Percentiles rank a stretch among this genome's conserved stretches.
Conservation (phyloP, 768 basidiomycete species). For the Thelephora aurantiotincta region DNA sequence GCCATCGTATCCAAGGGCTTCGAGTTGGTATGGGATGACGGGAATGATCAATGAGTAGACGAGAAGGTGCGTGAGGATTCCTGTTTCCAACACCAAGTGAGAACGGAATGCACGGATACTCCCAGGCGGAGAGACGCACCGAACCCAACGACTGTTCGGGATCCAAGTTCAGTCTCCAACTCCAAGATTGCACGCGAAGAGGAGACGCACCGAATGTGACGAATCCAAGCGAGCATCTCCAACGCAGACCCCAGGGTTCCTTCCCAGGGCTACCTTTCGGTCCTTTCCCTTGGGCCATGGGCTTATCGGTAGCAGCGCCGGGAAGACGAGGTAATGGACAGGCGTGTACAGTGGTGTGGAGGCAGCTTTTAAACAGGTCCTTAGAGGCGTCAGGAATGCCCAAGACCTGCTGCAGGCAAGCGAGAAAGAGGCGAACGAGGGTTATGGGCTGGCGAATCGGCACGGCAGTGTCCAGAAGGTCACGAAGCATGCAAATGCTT, state of each 20-base stretch:
- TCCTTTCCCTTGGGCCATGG: no score
- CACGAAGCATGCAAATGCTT: no score
- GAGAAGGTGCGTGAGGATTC: slow-evolving; percentile 20
- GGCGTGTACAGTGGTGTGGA: no score
- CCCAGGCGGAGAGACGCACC: slow-evolving; percentile 6
- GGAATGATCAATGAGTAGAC: slow-evolving; percentile 26
- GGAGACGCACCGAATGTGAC: slow-evolving; percentile 16
- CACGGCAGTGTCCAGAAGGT: no score
- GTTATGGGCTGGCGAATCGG: no score
- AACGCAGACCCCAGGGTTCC: slow-evolving; percentile 18
- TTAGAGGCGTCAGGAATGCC: no score
- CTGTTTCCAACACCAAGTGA: slow-evolving; percentile 7
- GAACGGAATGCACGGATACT: not conserved
- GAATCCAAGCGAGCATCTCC: slow-evolving; percentile 22
- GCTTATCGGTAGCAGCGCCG: no score
- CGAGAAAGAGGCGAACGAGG: no score
- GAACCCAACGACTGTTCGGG: slow-evolving; percentile 14
- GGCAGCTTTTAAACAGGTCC: no score
- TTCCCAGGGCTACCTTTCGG: not conserved
- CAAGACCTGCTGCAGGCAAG: no score
- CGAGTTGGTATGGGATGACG: slow-evolving; percentile 23
- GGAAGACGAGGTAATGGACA: no score
- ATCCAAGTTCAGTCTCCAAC: not conserved
- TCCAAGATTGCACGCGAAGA: not conserved
- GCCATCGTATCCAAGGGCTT: slow-evolving; percentile 18